Conservation (phyloP, 257 asterid species). For the Nicotiana paniculata region DNA sequence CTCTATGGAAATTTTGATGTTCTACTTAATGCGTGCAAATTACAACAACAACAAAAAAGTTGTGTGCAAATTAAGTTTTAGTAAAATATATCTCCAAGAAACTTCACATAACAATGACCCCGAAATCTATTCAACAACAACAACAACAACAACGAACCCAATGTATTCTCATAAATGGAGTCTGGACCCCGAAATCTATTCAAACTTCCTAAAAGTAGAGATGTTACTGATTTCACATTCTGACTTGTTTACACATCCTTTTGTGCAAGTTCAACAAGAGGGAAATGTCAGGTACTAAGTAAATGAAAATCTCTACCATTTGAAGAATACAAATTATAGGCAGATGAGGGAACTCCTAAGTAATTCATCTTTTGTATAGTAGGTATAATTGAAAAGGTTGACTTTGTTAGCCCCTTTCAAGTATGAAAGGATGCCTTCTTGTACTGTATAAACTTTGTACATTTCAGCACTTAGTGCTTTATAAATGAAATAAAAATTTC, state of each 20-base stretch:
- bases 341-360: not conserved
- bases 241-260: not conserved
- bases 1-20: not conserved
- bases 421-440: not conserved
- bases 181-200: not conserved
- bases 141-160: no score
- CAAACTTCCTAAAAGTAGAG: not conserved
- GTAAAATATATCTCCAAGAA: not conserved
- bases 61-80: not conserved
- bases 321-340: not conserved
- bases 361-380: not conserved
- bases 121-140: not conserved
- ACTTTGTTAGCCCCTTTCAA: not conserved
- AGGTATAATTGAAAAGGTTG: not conserved
- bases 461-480: not conserved
- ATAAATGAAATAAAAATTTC: not conserved
- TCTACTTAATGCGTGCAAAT: not conserved
- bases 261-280: not conserved
- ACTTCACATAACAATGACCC: not conserved
- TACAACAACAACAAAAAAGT: no score
- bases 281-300: not conserved
- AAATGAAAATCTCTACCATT: not conserved
- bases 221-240: not conserved
- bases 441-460: not conserved
- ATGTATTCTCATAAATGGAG: no score